phyloP scores from a whole-genome alignment of 2,329 filamentous ascomycete species.

The Verticillium isaacii region DNA sequence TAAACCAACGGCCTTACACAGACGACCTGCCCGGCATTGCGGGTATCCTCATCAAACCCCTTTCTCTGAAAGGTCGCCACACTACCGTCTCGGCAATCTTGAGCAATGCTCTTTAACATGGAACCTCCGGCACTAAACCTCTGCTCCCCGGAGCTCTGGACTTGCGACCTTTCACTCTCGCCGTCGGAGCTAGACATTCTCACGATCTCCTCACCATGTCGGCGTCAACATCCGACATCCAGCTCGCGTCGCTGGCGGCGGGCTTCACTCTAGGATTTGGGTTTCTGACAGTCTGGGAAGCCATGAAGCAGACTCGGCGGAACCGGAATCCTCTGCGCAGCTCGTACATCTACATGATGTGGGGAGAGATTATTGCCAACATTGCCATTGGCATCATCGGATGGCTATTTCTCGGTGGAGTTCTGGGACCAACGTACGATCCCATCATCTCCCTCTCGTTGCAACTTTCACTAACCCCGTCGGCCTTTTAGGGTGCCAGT shows the following conservation, averaged over 20 bases:
- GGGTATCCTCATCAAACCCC: too few relatives aligned
- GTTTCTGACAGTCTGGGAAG: slow-evolving; percentile 32
- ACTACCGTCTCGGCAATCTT: too few relatives aligned
- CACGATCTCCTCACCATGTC: neutral
- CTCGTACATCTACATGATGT: slow-evolving; percentile 39
- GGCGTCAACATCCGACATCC: slow-evolving; percentile 18
- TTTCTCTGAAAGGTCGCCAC: too few relatives aligned
- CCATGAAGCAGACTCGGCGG: slow-evolving; percentile 34
- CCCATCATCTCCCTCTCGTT: too few relatives aligned
- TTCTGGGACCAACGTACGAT: slow-evolving; percentile 24
- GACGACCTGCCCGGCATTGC: too few relatives aligned
- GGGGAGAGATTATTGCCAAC: slow-evolving; percentile 37
- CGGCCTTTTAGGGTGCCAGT: slow-evolving; percentile 19
- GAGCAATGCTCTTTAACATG: too few relatives aligned
- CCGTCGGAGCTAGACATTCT: too few relatives aligned
- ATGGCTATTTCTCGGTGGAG: slow-evolving; percentile 32
- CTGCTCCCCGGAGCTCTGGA: too few relatives aligned
- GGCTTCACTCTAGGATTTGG: slow-evolving; percentile 36
- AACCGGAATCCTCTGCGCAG: slow-evolving; percentile 27
- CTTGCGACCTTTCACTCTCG: too few relatives aligned
- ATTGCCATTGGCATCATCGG: slow-evolving; percentile 30
- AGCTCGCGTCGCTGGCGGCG: slow-evolving; percentile 23
- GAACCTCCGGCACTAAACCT: too few relatives aligned
- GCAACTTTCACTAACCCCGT: neutral
- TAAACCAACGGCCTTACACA: too few relatives aligned